Percentiles rank a stretch among this genome's conserved stretches.
These are phyloP conservation scores for Candida awuae DNA, from an alignment of 805 yeast genomes.

Conservation along the genomic window DNA sequence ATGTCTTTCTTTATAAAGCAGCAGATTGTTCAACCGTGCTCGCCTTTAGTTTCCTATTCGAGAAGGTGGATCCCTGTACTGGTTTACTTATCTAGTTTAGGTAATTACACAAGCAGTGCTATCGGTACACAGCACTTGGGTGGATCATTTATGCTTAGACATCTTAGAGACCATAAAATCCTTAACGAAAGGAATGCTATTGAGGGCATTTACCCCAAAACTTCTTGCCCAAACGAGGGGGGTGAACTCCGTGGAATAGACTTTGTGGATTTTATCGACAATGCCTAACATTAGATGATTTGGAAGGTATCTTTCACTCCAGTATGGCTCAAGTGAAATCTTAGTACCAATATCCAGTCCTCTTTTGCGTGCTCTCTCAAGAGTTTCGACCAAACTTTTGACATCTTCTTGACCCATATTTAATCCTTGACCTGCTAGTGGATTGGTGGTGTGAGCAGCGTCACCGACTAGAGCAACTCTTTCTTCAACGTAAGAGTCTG, in stretches of 20 bases:
- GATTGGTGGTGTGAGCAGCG: conserved; percentile 97
- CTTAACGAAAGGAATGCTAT: conserved; percentile 58
- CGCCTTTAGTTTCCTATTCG: too few species aligned
- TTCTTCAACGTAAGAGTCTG: conserved; percentile 78
- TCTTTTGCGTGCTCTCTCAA: conserved; percentile 62
- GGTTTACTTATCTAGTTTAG: too few species aligned
- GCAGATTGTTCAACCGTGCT: too few species aligned
- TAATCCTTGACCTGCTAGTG: conserved; percentile 95
- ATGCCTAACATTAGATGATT: conserved; percentile 80
- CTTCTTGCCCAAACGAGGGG: conserved; percentile 74
- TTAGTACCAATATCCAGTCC: conserved; percentile 86
- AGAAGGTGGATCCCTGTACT: too few species aligned
- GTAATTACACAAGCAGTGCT: too few species aligned
- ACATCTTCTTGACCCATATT: conserved; percentile 98
- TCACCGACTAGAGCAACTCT: conserved; percentile 94
- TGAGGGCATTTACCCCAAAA: conserved; percentile 64
- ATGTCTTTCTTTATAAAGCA: too few species aligned
- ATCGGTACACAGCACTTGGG: neutral
- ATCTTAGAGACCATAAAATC: conserved; percentile 53
- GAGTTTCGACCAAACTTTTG: conserved; percentile 53
- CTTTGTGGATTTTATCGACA: conserved; percentile 85
- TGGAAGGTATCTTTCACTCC: conserved; percentile 69
- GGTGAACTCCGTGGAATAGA: conserved; percentile 63
- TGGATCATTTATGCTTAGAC: conserved; percentile 25
- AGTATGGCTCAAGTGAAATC: conserved; percentile 78